These are phyloP conservation scores for Myxozyma neotropica DNA, from an alignment of 805 yeast species.

Conservation along the genomic window DNA sequence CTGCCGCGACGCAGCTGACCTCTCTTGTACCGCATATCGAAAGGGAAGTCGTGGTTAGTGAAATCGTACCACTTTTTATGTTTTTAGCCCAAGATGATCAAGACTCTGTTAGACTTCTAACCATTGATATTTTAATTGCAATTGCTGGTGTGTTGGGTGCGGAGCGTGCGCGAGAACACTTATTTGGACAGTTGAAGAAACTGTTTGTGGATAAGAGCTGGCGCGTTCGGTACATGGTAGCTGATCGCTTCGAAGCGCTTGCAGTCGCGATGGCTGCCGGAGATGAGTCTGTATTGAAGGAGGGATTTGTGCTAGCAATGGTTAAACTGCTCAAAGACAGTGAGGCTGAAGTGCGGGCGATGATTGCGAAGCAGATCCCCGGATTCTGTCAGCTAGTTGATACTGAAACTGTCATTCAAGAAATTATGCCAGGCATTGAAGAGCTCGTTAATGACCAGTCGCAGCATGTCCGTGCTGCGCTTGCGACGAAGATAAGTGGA, in stretches of 20 bases:
- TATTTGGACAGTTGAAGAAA: constrained; percentile 56
- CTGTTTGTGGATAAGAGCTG: constrained; percentile 88
- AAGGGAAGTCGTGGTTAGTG: constrained; percentile 27
- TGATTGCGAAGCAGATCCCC: constrained; percentile 89
- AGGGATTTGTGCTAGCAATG: constrained; percentile 67
- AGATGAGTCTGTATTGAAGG: constrained; percentile 48
- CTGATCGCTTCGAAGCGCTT: constrained; percentile 83
- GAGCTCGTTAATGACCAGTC: constrained; percentile 86
- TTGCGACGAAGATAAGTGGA: constrained; percentile 85
- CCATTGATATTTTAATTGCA: constrained; percentile 85
- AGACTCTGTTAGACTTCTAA: constrained; percentile 89
- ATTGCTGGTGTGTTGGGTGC: constrained; percentile 52
- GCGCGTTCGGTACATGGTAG: constrained; percentile 98
- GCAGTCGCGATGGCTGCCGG: constrained; percentile 62
- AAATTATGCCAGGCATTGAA: constrained; percentile 80
- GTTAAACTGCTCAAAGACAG: constrained; percentile 80
- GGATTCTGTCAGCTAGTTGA: constrained; percentile 43
- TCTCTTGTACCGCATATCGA: constrained; percentile 23
- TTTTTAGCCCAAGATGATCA: constrained; percentile 71
- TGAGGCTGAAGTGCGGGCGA: constrained; percentile 96
- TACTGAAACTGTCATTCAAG: constrained; percentile 58
- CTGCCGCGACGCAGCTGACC: constrained; percentile 77
- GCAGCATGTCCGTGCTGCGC: constrained; percentile 89
- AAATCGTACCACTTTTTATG: constrained; percentile 34
- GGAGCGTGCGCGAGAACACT: constrained; percentile 29